phyloP scores from a whole-genome alignment of 225 moss, liverwort and hornwort genomes.

The Bryum argenteum region DNA sequence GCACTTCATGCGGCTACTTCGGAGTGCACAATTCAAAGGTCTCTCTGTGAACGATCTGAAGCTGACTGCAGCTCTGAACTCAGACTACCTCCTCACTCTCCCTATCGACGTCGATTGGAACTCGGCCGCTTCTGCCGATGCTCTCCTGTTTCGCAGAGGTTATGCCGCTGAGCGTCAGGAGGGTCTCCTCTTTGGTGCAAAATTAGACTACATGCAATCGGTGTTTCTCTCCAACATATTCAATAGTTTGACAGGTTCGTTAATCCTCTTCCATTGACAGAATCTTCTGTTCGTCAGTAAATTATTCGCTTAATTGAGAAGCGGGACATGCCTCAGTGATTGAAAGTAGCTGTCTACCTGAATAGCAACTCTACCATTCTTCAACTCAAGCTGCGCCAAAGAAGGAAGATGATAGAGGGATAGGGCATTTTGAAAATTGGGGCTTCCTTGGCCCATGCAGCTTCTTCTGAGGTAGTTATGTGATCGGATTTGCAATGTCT shows the following conservation, averaged over 20 bases:
- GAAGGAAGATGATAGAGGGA: no score
- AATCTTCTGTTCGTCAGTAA: background rate
- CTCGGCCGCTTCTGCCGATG: conserved; percentile 71
- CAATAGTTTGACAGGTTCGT: conserved; percentile 62
- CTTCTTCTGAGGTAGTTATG: no score
- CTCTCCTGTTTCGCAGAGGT: conserved; percentile 80
- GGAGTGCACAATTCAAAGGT: conserved; percentile 80
- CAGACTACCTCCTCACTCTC: conserved; percentile 81
- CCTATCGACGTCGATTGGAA: conserved; percentile 94
- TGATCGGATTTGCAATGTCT: no score
- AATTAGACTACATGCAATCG: conserved; percentile 82
- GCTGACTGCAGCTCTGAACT: conserved; percentile 80
- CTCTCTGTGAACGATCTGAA: conserved; percentile 78
- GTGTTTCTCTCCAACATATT: conserved; percentile 53
- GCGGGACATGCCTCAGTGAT: background rate
- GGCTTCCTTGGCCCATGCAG: no score
- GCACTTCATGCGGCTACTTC: conserved; percentile 71
- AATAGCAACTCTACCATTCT: no score
- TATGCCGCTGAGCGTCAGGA: conserved; percentile 77
- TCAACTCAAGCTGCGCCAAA: no score
- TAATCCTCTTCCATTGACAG: conserved; percentile 2
- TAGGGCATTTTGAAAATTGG: no score
- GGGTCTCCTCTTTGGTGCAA: conserved; percentile 83
- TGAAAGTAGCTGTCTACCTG: background rate
- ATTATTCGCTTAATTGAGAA: background rate